Percentiles rank a stretch among this genome's conserved stretches.
Conservation (phyloP, 164 flowering plant species). For the Buxus sempervirens region DNA sequence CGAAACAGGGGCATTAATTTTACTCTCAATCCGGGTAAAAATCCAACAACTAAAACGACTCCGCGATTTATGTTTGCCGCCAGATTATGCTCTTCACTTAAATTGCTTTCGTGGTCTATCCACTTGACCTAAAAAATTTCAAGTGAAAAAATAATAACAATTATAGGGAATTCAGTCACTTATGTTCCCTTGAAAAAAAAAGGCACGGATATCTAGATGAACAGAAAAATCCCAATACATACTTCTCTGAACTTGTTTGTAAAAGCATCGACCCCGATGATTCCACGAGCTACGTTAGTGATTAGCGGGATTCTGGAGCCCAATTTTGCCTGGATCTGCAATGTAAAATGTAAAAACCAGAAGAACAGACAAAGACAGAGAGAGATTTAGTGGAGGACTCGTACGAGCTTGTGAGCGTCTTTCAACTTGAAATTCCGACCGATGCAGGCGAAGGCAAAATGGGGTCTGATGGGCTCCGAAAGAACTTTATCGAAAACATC, state of each 20-base stretch:
- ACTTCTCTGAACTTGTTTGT: constrained; percentile 59
- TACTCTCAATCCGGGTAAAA: constrained; percentile 67
- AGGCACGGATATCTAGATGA: too few relatives aligned
- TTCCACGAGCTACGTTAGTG: constrained; percentile 38
- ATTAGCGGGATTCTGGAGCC: constrained; percentile 45
- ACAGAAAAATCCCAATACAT: background rate
- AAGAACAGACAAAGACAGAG: background rate
- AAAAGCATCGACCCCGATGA: constrained; percentile 53
- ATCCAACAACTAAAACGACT: constrained; percentile 53
- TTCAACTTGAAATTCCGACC: constrained; percentile 28
- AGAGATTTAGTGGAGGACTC: background rate
- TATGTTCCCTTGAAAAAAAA: background rate
- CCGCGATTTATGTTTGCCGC: constrained; percentile 24
- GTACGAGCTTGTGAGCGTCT: constrained; percentile 34
- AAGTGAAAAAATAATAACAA: background rate
- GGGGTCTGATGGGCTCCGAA: constrained; percentile 67
- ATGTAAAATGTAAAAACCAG: too few relatives aligned
- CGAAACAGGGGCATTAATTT: constrained; percentile 36
- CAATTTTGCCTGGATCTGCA: constrained; percentile 40
- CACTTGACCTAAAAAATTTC: constrained; percentile 30
- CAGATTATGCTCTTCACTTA: constrained; percentile 5
- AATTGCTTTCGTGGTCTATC: constrained; percentile 13
- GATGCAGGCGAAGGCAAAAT: constrained; percentile 54
- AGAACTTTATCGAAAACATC: constrained; percentile 64
- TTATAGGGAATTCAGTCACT: background rate